Evolutionary conservation across 1,139 yeast genomes (phyloP), one percentile per base, ranked within the genome.

Genomic region (Lodderomyces oxycetoniae): DNA sequence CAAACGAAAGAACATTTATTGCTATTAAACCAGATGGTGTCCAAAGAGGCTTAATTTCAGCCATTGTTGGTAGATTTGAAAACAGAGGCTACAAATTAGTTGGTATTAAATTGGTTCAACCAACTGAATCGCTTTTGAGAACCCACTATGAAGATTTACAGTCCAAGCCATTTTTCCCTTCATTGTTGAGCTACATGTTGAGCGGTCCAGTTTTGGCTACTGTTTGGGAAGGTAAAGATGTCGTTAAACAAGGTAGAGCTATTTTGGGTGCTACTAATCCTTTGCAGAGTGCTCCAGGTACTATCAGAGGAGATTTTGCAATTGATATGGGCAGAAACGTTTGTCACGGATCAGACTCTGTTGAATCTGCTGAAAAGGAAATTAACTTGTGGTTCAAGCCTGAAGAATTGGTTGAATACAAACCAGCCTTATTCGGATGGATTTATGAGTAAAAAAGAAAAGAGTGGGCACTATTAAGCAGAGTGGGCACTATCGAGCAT

Each of bases 171-270:
- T 91, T 91, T 77, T 91, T 89, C 93, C 96, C 97, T 63, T 78
- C 87, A 48, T 77, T 91, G 70, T 77, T 87, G 62, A 75, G 88
- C 53, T 89, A 89, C 88, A 91, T 93, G 99, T 76, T 77, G 65
- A 87, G 96, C 48, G 98, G 99, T 55, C 99, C 99, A 63, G 86
- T 93, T 54, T 79, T 91, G 58, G 98, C 98, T 55, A 93, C 96
- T 63, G 97, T 89, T 56, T 93, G 98, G 98, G 97, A 93, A 73
- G 99, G 99, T 71, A 91, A 89, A 78, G 96, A 91, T 62, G 98
- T 81, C 65, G 98, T 93, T 68, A 88, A 88, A 77, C 95, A 86
- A 69, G 98, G 98, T 66, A 86, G 99, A 76, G 82, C 77, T 59
- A 81, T 93, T 63, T 80, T 93, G 59, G 99, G 99, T 72, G 97